Conservation (phyloP, 305 asterid species). For the Nicotiana rustica region DNA sequence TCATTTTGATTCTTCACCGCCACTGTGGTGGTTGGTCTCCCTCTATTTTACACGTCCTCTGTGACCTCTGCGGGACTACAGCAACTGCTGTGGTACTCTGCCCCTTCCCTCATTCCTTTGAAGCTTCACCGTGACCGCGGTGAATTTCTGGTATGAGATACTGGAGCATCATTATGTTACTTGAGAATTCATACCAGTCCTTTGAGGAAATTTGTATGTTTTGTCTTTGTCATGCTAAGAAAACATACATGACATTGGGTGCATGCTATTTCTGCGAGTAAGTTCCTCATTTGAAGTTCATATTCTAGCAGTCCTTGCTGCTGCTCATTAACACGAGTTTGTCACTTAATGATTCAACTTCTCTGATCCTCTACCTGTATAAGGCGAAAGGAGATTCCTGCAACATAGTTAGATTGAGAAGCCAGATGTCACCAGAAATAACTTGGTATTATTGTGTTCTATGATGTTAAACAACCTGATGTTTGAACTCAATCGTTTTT, state of each 20-base stretch:
- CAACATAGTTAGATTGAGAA: conserved; percentile 9
- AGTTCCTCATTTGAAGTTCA: neutral
- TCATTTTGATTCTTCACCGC: too few relatives aligned
- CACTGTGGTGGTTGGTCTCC: too few relatives aligned
- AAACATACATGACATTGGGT: conserved; percentile 19
- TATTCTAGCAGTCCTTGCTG: conserved; percentile 8
- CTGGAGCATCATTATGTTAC: too few relatives aligned
- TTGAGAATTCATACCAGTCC: too few relatives aligned
- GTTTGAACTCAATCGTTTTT: neutral
- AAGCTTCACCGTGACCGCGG: too few relatives aligned
- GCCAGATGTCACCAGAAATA: neutral
- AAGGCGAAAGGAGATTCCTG: neutral
- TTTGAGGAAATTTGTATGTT: too few relatives aligned
- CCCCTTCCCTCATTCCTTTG: too few relatives aligned
- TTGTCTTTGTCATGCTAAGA: neutral
- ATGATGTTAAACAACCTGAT: neutral
- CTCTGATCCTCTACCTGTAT: neutral
- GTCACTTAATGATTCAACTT: neutral
- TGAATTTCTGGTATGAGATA: too few relatives aligned
- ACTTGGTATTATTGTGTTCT: neutral
- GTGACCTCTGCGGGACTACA: too few relatives aligned
- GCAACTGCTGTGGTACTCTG: too few relatives aligned
- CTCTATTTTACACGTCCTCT: too few relatives aligned
- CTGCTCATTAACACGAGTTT: neutral
- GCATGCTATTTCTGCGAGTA: neutral